These are phyloP conservation scores for Rhizophagus sp. DNA, from an alignment of 192 early-diverging fungal species.

Conservation along the genomic window DNA sequence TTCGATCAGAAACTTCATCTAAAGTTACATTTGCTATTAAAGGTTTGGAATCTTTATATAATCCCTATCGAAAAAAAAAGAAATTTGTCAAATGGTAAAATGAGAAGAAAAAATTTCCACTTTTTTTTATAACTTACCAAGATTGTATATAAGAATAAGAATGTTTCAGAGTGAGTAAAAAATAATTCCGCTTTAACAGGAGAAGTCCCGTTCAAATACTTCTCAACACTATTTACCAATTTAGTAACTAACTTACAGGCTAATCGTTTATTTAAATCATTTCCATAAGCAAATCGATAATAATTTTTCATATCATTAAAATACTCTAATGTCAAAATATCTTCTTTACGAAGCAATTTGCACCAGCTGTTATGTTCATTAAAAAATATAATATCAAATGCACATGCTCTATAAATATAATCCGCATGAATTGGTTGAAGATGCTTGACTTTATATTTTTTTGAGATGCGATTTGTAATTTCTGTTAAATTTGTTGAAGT, in stretches of 20 bases:
- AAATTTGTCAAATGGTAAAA: not conserved
- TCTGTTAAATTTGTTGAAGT: not conserved
- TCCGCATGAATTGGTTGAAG: constrained; percentile 11
- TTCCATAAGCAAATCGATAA: constrained; percentile 22
- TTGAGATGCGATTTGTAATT: not conserved
- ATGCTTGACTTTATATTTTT: not conserved
- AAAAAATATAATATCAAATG: constrained; percentile 18
- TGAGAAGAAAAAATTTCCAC: not conserved
- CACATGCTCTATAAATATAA: constrained; percentile 21
- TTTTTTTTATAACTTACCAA: constrained; percentile 1
- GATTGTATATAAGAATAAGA: constrained; percentile 6
- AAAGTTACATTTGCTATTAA: not conserved
- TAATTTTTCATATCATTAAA: constrained; percentile 19
- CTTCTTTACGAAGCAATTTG: not conserved
- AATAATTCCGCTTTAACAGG: not conserved
- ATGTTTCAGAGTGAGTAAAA: constrained; percentile 24
- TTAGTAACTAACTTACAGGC: constrained; percentile 12
- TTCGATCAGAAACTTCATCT: not conserved
- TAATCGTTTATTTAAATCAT: constrained; percentile 7
- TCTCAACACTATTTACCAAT: not conserved
- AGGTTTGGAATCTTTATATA: constrained; percentile 15
- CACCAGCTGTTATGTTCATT: constrained; percentile 6
- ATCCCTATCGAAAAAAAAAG: not conserved
- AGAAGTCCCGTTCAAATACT: not conserved
- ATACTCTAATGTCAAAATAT: constrained; percentile 19